Evolutionary conservation across 768 basidiomycete species (phyloP), one percentile per base, ranked within the genome.

Genomic region (Mycena albidolilacea): DNA sequence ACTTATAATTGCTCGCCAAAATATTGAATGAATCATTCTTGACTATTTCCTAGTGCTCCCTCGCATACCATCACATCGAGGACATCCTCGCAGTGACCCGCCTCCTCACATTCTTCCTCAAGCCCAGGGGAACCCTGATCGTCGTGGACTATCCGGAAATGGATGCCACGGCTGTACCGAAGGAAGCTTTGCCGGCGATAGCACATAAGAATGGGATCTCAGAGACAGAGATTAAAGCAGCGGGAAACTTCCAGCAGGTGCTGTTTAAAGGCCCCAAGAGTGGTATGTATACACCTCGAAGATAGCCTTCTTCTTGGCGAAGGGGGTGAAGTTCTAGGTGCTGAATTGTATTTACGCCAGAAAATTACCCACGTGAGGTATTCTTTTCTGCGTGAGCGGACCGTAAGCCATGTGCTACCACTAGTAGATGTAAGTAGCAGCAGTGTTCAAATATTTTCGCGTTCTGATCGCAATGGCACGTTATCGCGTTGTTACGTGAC

Each of bases 31-130:
- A 30, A 30, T 30, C 30, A 4, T 30, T 30, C 30, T 30, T 30
- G 30, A 30, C 30, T 30, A 3, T 30, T 54, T 35, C 10, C 6
- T 72, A 94, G 93, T 94, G 93, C 75, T 83, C 87, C 17, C 81
- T 84, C 44, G 84, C 92, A 0, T 93, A 90, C 76, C 92, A 93
- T 72, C 92, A 93, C 78, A 84, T 93, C 68, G 62, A 79, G 1
- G 86, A 86, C 41, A 85, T 90, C 73, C 80, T 83, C 4, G 80
- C 81, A 6, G 85, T 84, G 50, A 92, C 91, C 5, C 78, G 79
- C n/a, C 77, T 78, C 1, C 87, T 93, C 19, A 82, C 83, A 2
- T 79, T 78, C 21, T 87, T 87, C 77, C 80, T 93, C 65, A 91
- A 89, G 71, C 89, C 90, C 0, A 84, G 87, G 0, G 92, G 91